phyloP scores from a whole-genome alignment of 2,329 filamentous ascomycete genomes.

The Byssothecium circinans region DNA sequence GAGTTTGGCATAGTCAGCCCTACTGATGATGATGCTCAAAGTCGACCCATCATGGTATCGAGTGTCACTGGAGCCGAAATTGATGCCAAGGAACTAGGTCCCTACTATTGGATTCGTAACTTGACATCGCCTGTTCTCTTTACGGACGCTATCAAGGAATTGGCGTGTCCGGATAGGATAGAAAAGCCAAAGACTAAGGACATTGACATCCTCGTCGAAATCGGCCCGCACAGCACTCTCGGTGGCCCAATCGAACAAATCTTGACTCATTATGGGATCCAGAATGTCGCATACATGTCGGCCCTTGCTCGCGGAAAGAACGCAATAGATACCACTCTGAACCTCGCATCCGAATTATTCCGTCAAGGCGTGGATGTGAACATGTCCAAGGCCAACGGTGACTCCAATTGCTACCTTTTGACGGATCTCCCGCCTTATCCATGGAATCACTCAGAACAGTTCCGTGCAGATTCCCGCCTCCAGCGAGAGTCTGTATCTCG shows the following conservation, averaged over 20 bases:
- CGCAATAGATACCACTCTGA: slow-evolving; percentile 12
- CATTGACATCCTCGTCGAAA: slow-evolving; percentile 5
- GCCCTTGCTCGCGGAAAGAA: slow-evolving; percentile 14
- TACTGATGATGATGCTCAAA: too few species aligned
- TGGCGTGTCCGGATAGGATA: not conserved
- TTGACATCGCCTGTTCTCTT: slow-evolving; percentile 26
- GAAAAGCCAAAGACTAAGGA: not conserved
- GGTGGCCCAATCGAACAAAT: slow-evolving; percentile 3
- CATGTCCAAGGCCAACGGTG: not conserved
- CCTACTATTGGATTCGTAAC: slow-evolving; percentile 40
- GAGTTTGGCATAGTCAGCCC: too few species aligned
- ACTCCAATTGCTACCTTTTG: not conserved
- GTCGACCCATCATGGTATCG: slow-evolving; percentile 8
- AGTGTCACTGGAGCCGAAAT: slow-evolving; percentile 5
- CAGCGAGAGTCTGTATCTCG: slow-evolving; percentile 1
- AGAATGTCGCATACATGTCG: slow-evolving; percentile 4
- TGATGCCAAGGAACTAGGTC: slow-evolving; percentile 38
- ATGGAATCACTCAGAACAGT: slow-evolving; percentile 28
- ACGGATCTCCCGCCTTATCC: slow-evolving; percentile 28
- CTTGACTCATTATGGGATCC: not conserved
- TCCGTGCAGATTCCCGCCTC: slow-evolving; percentile 16
- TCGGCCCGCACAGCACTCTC: slow-evolving; percentile 9
- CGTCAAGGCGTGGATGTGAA: not conserved
- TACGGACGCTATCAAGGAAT: slow-evolving; percentile 10
- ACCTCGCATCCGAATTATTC: slow-evolving; percentile 21